These are phyloP conservation scores for Neurospora tetraspora DNA, from an alignment of 495 filamentous ascomycete species.

Conservation along the genomic window DNA sequence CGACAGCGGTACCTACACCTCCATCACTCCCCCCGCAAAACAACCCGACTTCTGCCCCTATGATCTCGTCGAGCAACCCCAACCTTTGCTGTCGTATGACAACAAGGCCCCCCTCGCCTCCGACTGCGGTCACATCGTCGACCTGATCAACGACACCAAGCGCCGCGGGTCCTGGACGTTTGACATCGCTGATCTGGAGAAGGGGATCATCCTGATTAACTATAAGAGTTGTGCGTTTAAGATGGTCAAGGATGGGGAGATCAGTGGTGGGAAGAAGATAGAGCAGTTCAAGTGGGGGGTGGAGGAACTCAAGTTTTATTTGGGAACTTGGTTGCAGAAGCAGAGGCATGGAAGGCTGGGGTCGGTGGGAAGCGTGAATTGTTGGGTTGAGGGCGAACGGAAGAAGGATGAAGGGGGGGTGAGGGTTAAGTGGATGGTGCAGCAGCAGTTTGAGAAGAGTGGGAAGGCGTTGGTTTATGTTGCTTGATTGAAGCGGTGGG, in stretches of 20 bases:
- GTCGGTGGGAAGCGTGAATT: neutral
- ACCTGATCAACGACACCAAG: neutral
- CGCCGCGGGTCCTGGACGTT: neutral
- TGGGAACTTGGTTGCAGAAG: neutral
- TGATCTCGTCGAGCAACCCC: neutral
- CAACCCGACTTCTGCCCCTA: neutral
- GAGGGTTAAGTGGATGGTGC: neutral
- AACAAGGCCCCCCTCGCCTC: neutral
- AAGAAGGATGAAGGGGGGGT: neutral
- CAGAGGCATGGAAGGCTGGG: neutral
- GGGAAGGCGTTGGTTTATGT: neutral
- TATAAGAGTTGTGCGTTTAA: neutral
- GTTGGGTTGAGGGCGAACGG: neutral
- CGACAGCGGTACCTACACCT: neutral
- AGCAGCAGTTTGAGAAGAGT: neutral
- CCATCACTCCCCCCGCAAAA: neutral
- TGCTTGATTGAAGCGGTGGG: neutral
- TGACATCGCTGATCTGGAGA: neutral
- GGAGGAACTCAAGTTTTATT: neutral
- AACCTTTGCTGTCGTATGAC: neutral
- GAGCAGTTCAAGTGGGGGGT: neutral
- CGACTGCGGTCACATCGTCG: neutral
- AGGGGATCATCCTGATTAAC: neutral
- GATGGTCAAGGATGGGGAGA: neutral
- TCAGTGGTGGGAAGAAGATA: neutral